Evolutionary conservation across 2,329 filamentous ascomycete genomes (phyloP).

Genomic region (Fonsecaea multimorphosa): DNA sequence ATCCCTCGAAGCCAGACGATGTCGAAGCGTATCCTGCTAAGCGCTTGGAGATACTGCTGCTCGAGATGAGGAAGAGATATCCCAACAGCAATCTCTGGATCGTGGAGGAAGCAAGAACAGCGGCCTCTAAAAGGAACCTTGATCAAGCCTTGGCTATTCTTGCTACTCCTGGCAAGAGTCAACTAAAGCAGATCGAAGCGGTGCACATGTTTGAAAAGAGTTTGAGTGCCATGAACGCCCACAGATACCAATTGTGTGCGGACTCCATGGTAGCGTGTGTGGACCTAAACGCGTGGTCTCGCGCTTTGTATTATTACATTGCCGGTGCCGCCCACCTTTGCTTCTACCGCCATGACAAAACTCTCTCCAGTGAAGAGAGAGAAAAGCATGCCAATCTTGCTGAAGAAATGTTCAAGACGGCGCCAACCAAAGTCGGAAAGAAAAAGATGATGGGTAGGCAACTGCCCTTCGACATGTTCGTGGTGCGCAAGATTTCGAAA

Average conservation of each 20-base stretch:
- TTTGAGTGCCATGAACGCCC: slow-evolving; percentile 76
- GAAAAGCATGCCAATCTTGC: slow-evolving; percentile 67
- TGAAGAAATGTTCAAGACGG: slow-evolving; percentile 72
- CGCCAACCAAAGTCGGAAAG: slow-evolving; percentile 76
- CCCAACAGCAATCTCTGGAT: slow-evolving; percentile 85
- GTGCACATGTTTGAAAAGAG: slow-evolving; percentile 85
- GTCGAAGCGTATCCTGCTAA: slow-evolving; percentile 74
- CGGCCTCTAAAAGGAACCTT: slow-evolving; percentile 70
- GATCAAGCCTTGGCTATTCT: slow-evolving; percentile 71
- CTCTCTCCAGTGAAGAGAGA: slow-evolving; percentile 51
- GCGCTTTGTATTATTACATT: slow-evolving; percentile 87
- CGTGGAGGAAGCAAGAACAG: slow-evolving; percentile 82
- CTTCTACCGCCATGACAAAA: slow-evolving; percentile 69
- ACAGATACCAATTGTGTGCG: slow-evolving; percentile 76
- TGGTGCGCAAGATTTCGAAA: slow-evolving; percentile 81
- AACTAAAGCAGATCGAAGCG: slow-evolving; percentile 86
- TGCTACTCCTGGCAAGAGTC: slow-evolving; percentile 62
- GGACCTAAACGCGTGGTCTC: slow-evolving; percentile 88
- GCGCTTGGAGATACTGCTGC: slow-evolving; percentile 70
- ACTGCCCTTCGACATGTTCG: slow-evolving; percentile 86
- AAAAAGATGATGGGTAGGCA: slow-evolving; percentile 90
- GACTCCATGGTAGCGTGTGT: slow-evolving; percentile 73
- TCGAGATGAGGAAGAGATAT: slow-evolving; percentile 76
- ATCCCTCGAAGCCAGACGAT: slow-evolving; percentile 60
- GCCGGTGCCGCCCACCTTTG: slow-evolving; percentile 79